These are phyloP conservation scores for Lophium mytilinum DNA, from an alignment of 495 filamentous ascomycete genomes.

Conservation along the genomic window DNA sequence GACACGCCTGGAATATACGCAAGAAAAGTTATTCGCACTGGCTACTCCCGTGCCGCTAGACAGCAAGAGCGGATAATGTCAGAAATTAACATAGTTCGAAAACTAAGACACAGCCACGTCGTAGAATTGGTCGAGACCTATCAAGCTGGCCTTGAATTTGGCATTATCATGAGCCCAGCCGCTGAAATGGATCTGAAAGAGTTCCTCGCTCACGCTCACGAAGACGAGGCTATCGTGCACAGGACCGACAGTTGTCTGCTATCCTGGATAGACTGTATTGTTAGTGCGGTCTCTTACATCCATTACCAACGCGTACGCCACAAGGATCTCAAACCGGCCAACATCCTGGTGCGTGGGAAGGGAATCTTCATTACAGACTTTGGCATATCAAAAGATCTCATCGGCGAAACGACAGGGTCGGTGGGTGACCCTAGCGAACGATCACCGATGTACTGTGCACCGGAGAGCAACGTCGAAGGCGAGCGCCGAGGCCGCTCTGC, in stretches of 20 bases:
- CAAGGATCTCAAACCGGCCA: neutral
- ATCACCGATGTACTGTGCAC: neutral
- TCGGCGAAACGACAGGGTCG: neutral
- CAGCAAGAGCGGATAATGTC: neutral
- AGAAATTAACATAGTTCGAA: neutral
- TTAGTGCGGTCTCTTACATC: neutral
- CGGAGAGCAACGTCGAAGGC: neutral
- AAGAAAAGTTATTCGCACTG: neutral
- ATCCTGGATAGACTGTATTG: neutral
- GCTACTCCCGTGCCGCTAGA: neutral
- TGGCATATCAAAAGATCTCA: neutral
- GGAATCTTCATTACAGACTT: neutral
- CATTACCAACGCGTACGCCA: neutral
- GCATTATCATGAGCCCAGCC: neutral
- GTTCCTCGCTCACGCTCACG: neutral
- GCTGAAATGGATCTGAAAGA: neutral
- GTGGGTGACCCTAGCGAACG: neutral
- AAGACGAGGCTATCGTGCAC: no score
- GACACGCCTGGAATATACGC: neutral
- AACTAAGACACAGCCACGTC: neutral
- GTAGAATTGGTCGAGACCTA: neutral
- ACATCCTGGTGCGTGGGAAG: neutral
- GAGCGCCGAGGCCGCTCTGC: neutral
- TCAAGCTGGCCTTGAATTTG: neutral
- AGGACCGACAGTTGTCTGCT: neutral